Conservation (phyloP, 108 stramenopile species). For the Discostella stelligeroides region DNA sequence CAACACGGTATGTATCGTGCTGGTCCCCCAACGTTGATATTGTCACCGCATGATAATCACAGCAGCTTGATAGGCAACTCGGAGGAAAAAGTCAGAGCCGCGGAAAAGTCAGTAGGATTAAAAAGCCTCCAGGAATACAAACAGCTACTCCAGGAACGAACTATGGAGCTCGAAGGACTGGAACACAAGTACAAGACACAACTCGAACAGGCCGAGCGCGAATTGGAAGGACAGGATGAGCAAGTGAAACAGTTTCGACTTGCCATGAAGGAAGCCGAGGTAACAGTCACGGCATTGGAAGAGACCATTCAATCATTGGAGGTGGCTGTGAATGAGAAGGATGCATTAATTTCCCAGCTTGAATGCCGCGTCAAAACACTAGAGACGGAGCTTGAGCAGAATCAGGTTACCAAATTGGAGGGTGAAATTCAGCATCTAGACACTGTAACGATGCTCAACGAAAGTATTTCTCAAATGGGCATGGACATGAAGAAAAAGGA, state of each 20-base stretch:
- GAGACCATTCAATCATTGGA: slow-evolving; percentile 25
- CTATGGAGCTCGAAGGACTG: not conserved
- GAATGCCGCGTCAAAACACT: slow-evolving; percentile 9
- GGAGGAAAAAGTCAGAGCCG: not conserved
- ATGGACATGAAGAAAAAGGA: slow-evolving; percentile 11
- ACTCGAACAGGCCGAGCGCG: not conserved
- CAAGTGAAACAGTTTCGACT: slow-evolving; percentile 7
- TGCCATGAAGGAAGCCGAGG: slow-evolving; percentile 28
- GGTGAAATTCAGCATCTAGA: slow-evolving; percentile 12
- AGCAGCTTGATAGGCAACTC: not conserved
- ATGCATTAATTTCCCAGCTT: slow-evolving; percentile 21
- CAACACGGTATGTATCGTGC: too few species aligned
- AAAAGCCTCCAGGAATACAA: not conserved
- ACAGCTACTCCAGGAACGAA: not conserved
- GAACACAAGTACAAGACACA: not conserved
- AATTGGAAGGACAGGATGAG: not conserved
- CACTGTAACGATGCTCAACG: not conserved
- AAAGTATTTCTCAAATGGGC: slow-evolving; percentile 11
- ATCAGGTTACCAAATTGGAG: slow-evolving; percentile 1
- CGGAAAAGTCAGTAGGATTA: slow-evolving; percentile 8
- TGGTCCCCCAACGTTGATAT: too few species aligned
- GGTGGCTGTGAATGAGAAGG: slow-evolving; percentile 27
- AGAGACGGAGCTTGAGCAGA: slow-evolving; percentile 21
- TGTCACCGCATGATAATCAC: too few species aligned
- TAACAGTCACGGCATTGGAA: slow-evolving; percentile 27